phyloP scores from a whole-genome alignment of 352 stramenopile species.

The Phytopythium chamaehyphon region DNA sequence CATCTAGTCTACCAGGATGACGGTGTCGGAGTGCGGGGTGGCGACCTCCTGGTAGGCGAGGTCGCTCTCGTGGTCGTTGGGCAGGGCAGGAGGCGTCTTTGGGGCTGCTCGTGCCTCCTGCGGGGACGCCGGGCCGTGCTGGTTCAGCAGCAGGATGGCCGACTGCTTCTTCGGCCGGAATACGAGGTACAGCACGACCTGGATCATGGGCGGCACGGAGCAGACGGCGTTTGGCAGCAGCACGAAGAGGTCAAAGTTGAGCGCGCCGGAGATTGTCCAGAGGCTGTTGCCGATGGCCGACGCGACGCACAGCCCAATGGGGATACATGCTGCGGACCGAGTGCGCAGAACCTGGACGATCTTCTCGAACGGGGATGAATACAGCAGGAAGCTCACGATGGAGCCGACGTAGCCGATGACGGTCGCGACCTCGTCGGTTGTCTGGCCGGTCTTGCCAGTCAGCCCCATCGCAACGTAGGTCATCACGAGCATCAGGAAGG shows the following conservation, averaged over 20 bases:
- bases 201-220: slow-evolving; percentile 7
- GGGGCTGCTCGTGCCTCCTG: background rate
- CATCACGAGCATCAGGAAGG: slow-evolving; percentile 14
- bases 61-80: background rate
- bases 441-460: slow-evolving; percentile 12
- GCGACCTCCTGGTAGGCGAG: slow-evolving; percentile 2
- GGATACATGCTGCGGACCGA: slow-evolving; percentile 22
- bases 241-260: slow-evolving; percentile 17
- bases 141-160: background rate
- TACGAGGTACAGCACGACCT: slow-evolving; percentile 10
- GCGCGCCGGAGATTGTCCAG: slow-evolving; percentile 24
- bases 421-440: slow-evolving; percentile 10
- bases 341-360: slow-evolving; percentile 31
- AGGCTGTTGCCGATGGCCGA: slow-evolving; percentile 22
- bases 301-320: slow-evolving; percentile 24
- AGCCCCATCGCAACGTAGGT: slow-evolving; percentile 18
- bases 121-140: background rate
- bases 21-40: slow-evolving; percentile 4
- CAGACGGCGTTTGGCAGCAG: slow-evolving; percentile 9
- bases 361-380: slow-evolving; percentile 32
- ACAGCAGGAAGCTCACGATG: slow-evolving; percentile 23
- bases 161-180: slow-evolving; percentile 8
- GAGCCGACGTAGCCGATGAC: slow-evolving; percentile 28
- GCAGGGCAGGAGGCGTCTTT: background rate
- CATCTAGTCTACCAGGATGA: slow-evolving; percentile 2